Conservation (phyloP, 371 early-diverging fungal species). For the Mortierella sp. region DNA sequence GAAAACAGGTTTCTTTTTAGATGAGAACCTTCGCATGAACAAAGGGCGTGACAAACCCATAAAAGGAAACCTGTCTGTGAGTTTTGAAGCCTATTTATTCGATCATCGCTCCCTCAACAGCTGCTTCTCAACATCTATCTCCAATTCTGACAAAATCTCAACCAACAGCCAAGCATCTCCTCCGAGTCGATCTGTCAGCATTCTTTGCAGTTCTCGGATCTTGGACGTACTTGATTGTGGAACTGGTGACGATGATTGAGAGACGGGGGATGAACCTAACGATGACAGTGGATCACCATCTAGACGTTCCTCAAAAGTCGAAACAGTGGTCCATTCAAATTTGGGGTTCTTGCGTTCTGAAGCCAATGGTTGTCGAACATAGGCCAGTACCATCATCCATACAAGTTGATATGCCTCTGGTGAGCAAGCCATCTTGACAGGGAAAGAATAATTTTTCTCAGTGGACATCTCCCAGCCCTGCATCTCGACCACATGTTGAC, state of each 20-base stretch:
- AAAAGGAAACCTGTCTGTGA: not conserved
- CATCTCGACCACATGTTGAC: conserved; percentile 20
- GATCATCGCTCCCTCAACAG: not conserved
- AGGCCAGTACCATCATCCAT: conserved; percentile 36
- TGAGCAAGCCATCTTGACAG: conserved; percentile 43
- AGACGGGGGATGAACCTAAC: not conserved
- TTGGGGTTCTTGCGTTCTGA: not conserved
- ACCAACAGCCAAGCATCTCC: conserved; percentile 28
- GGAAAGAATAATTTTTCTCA: conserved; percentile 6
- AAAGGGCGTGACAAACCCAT: too few relatives aligned
- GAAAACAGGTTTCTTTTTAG: too few relatives aligned
- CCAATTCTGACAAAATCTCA: conserved; percentile 40
- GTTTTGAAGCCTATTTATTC: not conserved
- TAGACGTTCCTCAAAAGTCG: too few relatives aligned
- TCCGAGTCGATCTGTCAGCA: conserved; percentile 14
- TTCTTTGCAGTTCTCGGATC: conserved; percentile 20
- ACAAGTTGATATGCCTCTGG: conserved; percentile 48
- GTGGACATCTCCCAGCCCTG: not conserved
- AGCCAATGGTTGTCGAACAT: conserved; percentile 25
- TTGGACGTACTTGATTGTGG: not conserved
- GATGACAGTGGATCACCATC: not conserved
- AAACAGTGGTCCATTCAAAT: too few relatives aligned
- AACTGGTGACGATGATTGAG: conserved; percentile 7
- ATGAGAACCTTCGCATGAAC: too few relatives aligned
- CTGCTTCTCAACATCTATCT: conserved; percentile 21